Base-by-base conservation (phyloP, 106 monocot genomes). In the Apostasia ramifera region DNA sequence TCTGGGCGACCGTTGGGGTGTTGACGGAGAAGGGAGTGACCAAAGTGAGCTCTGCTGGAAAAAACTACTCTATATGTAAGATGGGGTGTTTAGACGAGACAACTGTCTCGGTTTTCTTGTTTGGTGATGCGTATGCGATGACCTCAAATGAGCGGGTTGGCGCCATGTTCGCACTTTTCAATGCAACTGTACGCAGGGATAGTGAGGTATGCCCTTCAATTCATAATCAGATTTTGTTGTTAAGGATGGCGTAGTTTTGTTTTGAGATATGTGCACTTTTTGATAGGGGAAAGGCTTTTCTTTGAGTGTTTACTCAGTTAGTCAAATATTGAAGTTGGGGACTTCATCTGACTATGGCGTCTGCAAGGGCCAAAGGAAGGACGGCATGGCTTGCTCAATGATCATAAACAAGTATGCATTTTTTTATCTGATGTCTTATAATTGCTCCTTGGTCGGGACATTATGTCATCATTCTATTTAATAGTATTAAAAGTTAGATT, bases 291-390 rank as follows among this genome's bases (percentile, higher is more conserved):
- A 72, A 65, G 97, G 97, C 47, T 78, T 87, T 75, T 86, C 86
- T 4, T 65, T 92, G 63, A 89, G 86, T 71, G 71, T 92, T 3
- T 84, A 80, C 67, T 87, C 92, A 61, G 81, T 81, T 10, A 64
- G 75, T 47, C 92, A 97, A 60, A 79, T 89, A 55, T 8, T 89
- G 7, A 97, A 92, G 63, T 58, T 97, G 62, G 97, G 97, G 43
- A 82, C 67, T 41, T 86, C 97, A 1, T 82, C 76, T 37, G 97
- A 92, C 71, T 87, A 78, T 83, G 89, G 89, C 41, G 40, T 89
- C 40, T 97, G 97, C 67, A 89, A 81, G 77, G 89, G 92, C 12
- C 89, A 92, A 69, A 86, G 92, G 73, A 92, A 92, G 79, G 97
- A 97, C 75, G 97, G 92, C 47, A 54, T 79, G 51, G 65, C 82